Conservation (phyloP, 1,139 yeast genomes). For the Taphrina deformans region DNA sequence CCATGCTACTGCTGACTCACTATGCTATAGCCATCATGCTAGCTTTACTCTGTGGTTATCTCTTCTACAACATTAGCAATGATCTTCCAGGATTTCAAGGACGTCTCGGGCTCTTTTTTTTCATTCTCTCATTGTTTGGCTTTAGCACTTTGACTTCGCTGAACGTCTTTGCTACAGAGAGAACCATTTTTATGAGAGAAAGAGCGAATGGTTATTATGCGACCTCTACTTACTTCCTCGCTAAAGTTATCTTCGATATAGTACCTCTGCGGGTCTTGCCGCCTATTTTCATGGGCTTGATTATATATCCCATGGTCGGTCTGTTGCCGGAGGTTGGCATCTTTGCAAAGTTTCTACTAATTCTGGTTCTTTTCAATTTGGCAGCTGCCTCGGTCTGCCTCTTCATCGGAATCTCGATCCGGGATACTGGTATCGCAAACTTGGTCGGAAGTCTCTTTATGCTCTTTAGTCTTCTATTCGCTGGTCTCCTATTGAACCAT, state of each 20-base stretch:
- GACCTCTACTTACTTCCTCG: slow-evolving; percentile 77
- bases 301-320: slow-evolving; percentile 90
- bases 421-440: slow-evolving; percentile 92
- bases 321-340: slow-evolving; percentile 62
- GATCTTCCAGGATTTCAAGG: slow-evolving; percentile 97
- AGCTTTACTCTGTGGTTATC: slow-evolving; percentile 80
- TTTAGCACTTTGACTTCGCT: slow-evolving; percentile 89
- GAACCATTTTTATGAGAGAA: slow-evolving; percentile 85
- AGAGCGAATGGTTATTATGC: slow-evolving; percentile 91
- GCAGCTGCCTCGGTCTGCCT: slow-evolving; percentile 83
- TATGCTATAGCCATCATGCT: slow-evolving; percentile 72
- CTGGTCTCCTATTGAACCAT: slow-evolving; percentile 86
- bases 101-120: slow-evolving; percentile 83
- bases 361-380: slow-evolving; percentile 77
- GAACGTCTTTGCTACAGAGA: slow-evolving; percentile 74
- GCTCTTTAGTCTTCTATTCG: slow-evolving; percentile 81
- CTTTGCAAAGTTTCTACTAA: slow-evolving; percentile 66
- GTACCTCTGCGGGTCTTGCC: slow-evolving; percentile 87
- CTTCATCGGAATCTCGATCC: slow-evolving; percentile 78
- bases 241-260: slow-evolving; percentile 85
- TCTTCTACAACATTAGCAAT: slow-evolving; percentile 77
- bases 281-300: slow-evolving; percentile 76
- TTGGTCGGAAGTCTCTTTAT: slow-evolving; percentile 81
- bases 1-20: slow-evolving; percentile 77
- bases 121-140: slow-evolving; percentile 81